These are phyloP conservation scores for Cryptosporidium muris DNA, from an alignment of 169 alveolate genomes.

Conservation along the genomic window DNA sequence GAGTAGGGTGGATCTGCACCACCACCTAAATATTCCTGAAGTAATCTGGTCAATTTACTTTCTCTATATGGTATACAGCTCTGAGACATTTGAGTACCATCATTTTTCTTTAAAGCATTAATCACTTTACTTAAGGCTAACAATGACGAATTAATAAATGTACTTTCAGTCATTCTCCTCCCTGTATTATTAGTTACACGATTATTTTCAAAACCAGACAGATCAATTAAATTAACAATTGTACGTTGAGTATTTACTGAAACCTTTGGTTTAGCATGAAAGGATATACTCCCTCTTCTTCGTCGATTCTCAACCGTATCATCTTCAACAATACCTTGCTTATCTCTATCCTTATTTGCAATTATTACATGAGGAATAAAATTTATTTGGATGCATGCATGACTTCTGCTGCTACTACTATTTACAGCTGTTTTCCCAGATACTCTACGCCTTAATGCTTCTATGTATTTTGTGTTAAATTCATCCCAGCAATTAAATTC, in stretches of 20 bases:
- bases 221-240: conserved; percentile 60
- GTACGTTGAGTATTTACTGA: conserved; percentile 50
- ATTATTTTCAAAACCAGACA: conserved; percentile 72
- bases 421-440: conserved; percentile 55
- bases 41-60: conserved; percentile 67
- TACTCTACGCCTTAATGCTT: conserved; percentile 22
- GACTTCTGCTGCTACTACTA: conserved; percentile 58
- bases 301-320: conserved; percentile 55
- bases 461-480: background rate
- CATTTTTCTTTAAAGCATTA: conserved; percentile 70
- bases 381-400: conserved; percentile 67
- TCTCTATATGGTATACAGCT: conserved; percentile 72
- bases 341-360: background rate
- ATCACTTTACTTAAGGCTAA: conserved; percentile 67
- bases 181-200: conserved; percentile 58
- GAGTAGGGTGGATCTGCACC: conserved; percentile 71
- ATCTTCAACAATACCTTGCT: background rate
- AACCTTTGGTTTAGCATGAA: conserved; percentile 57
- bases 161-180: conserved; percentile 66
- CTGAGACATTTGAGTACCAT: conserved; percentile 33
- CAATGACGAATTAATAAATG: conserved; percentile 67
- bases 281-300: conserved; percentile 67
- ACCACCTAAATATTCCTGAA: conserved; percentile 71
- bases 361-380: conserved; percentile 36
- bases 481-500: conserved; percentile 64